Conservation (phyloP, 1,139 yeast species). For the Nakaseomyces kungkrabaensis region DNA sequence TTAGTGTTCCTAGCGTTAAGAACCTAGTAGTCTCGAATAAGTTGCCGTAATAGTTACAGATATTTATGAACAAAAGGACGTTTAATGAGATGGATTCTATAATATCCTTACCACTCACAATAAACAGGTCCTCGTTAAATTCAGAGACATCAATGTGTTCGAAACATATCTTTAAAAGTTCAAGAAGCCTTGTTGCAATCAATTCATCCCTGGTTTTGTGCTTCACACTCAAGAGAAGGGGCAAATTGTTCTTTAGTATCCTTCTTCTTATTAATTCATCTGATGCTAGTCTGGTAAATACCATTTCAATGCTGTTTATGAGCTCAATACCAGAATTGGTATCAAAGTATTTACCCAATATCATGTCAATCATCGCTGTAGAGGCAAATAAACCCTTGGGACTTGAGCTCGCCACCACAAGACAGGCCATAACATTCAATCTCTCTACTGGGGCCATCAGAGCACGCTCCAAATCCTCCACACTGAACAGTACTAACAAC, state of each 20-base stretch:
- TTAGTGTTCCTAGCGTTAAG: slow-evolving; percentile 3
- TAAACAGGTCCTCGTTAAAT: slow-evolving; percentile 21
- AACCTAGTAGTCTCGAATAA: slow-evolving; percentile 14
- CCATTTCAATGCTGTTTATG: slow-evolving; percentile 27
- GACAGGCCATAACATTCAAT: slow-evolving; percentile 26
- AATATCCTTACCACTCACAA: slow-evolving; percentile 14
- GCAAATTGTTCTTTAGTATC: slow-evolving; percentile 20
- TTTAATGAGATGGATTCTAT: slow-evolving; percentile 16
- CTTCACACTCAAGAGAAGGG: slow-evolving; percentile 14
- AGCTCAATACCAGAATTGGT: slow-evolving; percentile 18
- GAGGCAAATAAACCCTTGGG: slow-evolving; percentile 30
- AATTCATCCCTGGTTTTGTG: slow-evolving; percentile 11
- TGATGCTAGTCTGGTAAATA: slow-evolving; percentile 16
- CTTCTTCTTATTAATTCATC: slow-evolving; percentile 28
- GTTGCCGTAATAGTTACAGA: slow-evolving; percentile 25
- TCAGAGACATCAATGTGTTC: slow-evolving; percentile 19
- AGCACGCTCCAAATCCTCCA: slow-evolving; percentile 26
- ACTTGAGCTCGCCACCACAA: slow-evolving; percentile 26
- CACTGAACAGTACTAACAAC: slow-evolving; percentile 21
- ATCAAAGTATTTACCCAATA: slow-evolving; percentile 19
- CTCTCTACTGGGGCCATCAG: slow-evolving; percentile 22
- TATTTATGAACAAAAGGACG: slow-evolving; percentile 24
- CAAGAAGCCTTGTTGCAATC: slow-evolving; percentile 23
- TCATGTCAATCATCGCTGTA: slow-evolving; percentile 22
- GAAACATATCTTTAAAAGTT: slow-evolving; percentile 21